Evolutionary conservation across 805 yeast species (phyloP).

Genomic region (Lipomyces anomalus): DNA sequence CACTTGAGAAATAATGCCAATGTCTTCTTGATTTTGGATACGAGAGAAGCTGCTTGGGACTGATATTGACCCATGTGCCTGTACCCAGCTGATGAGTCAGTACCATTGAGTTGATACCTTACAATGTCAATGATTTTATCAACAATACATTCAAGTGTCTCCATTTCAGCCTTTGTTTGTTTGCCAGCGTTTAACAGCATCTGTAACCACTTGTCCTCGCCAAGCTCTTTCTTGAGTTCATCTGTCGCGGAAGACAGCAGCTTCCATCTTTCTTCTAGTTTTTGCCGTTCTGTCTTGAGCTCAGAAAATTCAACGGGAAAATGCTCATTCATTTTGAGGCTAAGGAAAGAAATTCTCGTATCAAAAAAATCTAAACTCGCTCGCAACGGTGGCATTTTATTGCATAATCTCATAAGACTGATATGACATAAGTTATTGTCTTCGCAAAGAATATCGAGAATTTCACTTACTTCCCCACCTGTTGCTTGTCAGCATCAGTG

Average conservation of each 20-base stretch:
- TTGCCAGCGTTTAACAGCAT: constrained; percentile 7
- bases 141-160: neutral
- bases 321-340: neutral
- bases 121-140: neutral
- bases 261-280: constrained; percentile 6
- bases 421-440: neutral
- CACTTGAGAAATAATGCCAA: neutral
- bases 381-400: constrained; percentile 13
- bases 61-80: neutral
- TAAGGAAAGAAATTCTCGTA: constrained; percentile 4
- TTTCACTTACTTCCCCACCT: constrained; percentile 6
- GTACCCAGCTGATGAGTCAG: neutral
- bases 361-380: constrained; percentile 13
- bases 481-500: constrained; percentile 10
- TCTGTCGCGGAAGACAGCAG: constrained; percentile 7
- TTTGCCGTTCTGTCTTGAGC: constrained; percentile 1
- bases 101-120: neutral
- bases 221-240: constrained; percentile 4
- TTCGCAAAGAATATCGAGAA: neutral
- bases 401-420: constrained; percentile 7
- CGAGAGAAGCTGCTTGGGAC: constrained; percentile 1
- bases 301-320: constrained; percentile 5
- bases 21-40: neutral
- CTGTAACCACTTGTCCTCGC: constrained; percentile 18
- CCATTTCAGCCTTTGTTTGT: neutral